phyloP scores from a whole-genome alignment of 1,284 basidiomycete species.

The Rhodotorula sp. region DNA sequence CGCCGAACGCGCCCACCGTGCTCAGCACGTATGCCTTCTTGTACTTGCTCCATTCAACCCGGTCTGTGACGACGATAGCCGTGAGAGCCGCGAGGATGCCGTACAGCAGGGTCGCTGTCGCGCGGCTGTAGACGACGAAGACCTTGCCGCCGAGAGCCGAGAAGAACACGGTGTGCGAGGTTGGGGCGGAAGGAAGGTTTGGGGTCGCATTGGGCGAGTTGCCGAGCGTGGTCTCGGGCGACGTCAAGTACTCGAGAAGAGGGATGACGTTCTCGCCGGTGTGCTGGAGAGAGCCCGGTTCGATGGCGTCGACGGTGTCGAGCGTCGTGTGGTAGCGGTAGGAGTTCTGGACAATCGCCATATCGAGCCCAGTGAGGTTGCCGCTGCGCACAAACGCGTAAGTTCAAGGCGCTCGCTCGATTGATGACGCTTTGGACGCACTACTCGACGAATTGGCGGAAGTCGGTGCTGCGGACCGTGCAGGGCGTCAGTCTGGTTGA shows the following conservation, averaged over 20 bases:
- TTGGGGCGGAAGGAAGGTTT: conserved; percentile 57
- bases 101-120: conserved; percentile 71
- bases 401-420: too few relatives aligned
- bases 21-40: conserved; percentile 55
- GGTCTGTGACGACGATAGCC: conserved; percentile 56
- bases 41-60: conserved; percentile 47
- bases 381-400: conserved; percentile 51
- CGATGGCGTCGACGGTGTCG: conserved; percentile 77
- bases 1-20: conserved; percentile 57
- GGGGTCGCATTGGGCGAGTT: conserved; percentile 42
- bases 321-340: conserved; percentile 56
- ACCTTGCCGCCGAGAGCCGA: conserved; percentile 65
- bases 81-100: conserved; percentile 52
- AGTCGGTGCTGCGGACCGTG: conserved; percentile 8
- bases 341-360: conserved; percentile 89
- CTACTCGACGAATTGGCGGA: conserved; percentile 13
- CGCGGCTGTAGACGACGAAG: conserved; percentile 68
- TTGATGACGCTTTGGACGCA: neutral
- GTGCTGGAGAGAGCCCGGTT: conserved; percentile 75
- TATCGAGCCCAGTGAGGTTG: conserved; percentile 61
- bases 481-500: neutral
- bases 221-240: conserved; percentile 64
- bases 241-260: conserved; percentile 71
- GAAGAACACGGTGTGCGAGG: conserved; percentile 68
- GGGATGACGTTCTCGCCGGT: conserved; percentile 90